Base-by-base conservation (phyloP, 1,284 basidiomycete genomes). In the Boletus hoseneyae region DNA sequence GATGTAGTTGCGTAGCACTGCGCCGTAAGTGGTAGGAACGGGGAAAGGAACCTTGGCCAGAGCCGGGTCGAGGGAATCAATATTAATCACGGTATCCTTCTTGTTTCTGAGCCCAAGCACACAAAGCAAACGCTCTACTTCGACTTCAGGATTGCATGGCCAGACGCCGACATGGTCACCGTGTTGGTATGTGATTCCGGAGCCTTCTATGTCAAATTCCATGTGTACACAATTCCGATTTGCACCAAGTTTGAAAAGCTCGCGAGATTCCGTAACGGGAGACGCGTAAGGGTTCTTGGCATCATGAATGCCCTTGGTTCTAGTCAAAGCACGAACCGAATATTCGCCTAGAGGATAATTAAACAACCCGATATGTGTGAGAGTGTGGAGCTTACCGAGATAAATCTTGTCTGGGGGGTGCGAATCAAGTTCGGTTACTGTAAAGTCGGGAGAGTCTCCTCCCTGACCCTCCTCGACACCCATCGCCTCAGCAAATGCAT, bases 31-130 rank as follows among this genome's bases (percentile, higher is more conserved):
- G 1, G 95, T 96, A 2, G 96, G 96, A 23, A 91, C 87, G 19
- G 97, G 96, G 87, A 99, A 99, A 15, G 96, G 96, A 54, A 98
- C 95, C 73, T 99, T 99, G 53, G 97, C 97, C 18, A 99, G 80
- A 21, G 94, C 92, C 32, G 97, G 96, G 68, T 99, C 97, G 52
- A 99, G 85, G 23, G 94, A 97, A 67, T 95, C 93, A 57, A 97
- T 93, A 57, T 87, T 83, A 62, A 99, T 92, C 43, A 93, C 83
- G 29, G 80, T 78, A 63, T 93, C 81, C 65, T 84, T 83, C 72
- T 88, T 88, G 45, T 85, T 77, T 55, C 79, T 77, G 4, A 99
- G 79, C 21, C 95, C 95, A 41, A 99, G 85, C 46, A 90, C 81
- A 56, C 82, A 85, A 19, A 99, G 80, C 39, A 96, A 80, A 50